Base-by-base conservation (phyloP, 768 basidiomycete species). In the Leccinum ochraceum region DNA sequence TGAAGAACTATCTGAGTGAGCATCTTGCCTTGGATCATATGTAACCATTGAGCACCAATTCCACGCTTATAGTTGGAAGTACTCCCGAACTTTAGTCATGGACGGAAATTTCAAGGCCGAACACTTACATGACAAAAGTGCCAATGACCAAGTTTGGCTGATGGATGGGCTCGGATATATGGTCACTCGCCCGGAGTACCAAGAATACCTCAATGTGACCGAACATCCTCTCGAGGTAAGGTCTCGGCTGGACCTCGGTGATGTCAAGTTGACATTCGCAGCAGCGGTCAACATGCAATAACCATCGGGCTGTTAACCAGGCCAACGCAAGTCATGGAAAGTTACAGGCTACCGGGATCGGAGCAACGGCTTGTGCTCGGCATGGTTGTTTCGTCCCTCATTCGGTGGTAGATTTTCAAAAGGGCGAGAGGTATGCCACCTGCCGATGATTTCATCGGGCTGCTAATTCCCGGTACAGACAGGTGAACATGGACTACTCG, bases 401-500 rank as follows among this genome's bases (percentile, higher is more conserved):
- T 52, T 61, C 66, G 1, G 54, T 73, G 3, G 75, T 76, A 0
- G 71, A 76, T 50, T 71, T 77, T 51, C 70, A 71, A 44, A 68
- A 68, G 32, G 74, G 73, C 0, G 71, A 44, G n/a, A 44, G 42
- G 42, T 44, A n/a, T 16, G 17, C 42, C 7, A 34, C 11, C 9
- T 34, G 13, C 34, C 34, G 1, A 17, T 11, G 10, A 44, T 44
- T 2, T 44, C 3, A 44, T 44, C 3, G 9, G 34, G 34, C 11
- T 34, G 34, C 13, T 34, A 34, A 34, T 34, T 34, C 3, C 34
- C 6, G 16, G 4, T 9, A 44, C n/a, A 63, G 60, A 8, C 63
- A 63, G 10, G n/a, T 61, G 2, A 64, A 65, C 22, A 65, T 65
- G 61, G 58, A 65, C 13, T 65, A 63, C 14, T 22, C 56, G 0